Evolutionary conservation across 2,329 filamentous ascomycete genomes (phyloP).

Genomic region (Trichoderma sp.): DNA sequence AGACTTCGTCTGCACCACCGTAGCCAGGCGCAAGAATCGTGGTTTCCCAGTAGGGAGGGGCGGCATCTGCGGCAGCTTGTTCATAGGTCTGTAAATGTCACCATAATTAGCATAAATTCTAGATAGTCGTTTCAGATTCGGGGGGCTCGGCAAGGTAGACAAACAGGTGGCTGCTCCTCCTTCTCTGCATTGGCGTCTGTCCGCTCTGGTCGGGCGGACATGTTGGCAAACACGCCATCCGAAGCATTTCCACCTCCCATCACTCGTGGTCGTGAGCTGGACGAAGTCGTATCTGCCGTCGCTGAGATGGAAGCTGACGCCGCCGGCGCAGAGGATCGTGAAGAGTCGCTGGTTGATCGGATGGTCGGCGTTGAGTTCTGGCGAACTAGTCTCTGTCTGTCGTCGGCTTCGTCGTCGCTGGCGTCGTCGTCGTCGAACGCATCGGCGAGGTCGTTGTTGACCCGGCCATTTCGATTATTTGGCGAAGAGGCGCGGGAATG

Average conservation of each 20-base stretch:
- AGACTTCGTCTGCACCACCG: conserved; percentile 89
- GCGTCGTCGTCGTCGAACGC: conserved; percentile 84
- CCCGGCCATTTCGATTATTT: conserved; percentile 43
- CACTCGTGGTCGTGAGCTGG: conserved; percentile 46
- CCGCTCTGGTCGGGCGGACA: conserved; percentile 84
- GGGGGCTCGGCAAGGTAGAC: conserved; percentile 37
- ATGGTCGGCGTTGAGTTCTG: conserved; percentile 46
- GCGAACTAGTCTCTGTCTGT: conserved; percentile 82
- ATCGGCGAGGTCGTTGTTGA: conserved; percentile 82
- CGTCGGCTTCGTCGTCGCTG: conserved; percentile 73
- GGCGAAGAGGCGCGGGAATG: conserved; percentile 72
- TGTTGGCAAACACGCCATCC: conserved; percentile 94
- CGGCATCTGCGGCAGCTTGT: conserved; percentile 93
- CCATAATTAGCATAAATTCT: background rate
- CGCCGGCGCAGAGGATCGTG: background rate
- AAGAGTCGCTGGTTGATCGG: conserved; percentile 22
- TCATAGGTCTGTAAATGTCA: conserved; percentile 77
- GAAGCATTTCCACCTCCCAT: conserved; percentile 75
- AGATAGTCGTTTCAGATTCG: background rate
- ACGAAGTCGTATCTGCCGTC: conserved; percentile 28
- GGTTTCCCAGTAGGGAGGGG: conserved; percentile 98
- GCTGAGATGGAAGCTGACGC: conserved; percentile 26
- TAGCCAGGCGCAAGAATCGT: conserved; percentile 93
- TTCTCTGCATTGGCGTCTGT: conserved; percentile 63
- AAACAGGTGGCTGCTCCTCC: conserved; percentile 89